Evolutionary conservation across 2,329 filamentous ascomycete genomes (phyloP), one percentile per base, ranked within the genome.

Genomic region (Cladosporium sp.): DNA sequence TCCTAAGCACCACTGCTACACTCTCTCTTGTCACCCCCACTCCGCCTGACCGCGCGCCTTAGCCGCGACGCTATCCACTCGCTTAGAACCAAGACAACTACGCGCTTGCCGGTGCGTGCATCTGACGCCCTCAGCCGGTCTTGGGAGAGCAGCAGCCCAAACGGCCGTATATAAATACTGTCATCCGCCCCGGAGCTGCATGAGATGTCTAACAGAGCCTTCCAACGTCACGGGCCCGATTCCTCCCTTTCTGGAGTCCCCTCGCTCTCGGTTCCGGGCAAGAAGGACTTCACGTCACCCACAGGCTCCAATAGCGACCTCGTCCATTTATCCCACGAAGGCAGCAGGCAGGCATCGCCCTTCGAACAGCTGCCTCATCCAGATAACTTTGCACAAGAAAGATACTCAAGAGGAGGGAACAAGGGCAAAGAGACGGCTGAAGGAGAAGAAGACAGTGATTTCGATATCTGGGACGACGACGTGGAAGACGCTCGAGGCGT

Each of bases 401-500:
- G 34, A 15, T 44, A 40, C 12, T 9, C 41, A 39, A n/a, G n/a
- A n/a, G n/a, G n/a, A n/a, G n/a, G n/a, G n/a, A 41, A 34, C 9
- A 44, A 43, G 30, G 40, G 54, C 29, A 38, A 51, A 45, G 55
- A 59, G 29, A 34, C 38, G 36, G 42, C 43, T 19, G 32, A 36
- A 4, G 32, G 15, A 13, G 55, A 58, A 38, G 56, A 62, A 44
- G 65, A 70, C 59, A 60, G 68, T 62, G 69, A 68, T 22, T 73
- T 72, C 54, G 70, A 73, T 57, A 66, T 70, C 53, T 73, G 71
- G 73, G 71, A 71, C 67, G 69, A 72, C 55, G 67, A 68, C 34
- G 56, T 62, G 36, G 58, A 57, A 47, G 51, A 62, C 20, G 41
- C 32, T 42, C 50, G 51, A 38, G 53, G 58, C 47, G 54, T 57